Evolutionary conservation across 2,329 filamentous ascomycete genomes (phyloP).

Genomic region (Parascedosporium putredinis): DNA sequence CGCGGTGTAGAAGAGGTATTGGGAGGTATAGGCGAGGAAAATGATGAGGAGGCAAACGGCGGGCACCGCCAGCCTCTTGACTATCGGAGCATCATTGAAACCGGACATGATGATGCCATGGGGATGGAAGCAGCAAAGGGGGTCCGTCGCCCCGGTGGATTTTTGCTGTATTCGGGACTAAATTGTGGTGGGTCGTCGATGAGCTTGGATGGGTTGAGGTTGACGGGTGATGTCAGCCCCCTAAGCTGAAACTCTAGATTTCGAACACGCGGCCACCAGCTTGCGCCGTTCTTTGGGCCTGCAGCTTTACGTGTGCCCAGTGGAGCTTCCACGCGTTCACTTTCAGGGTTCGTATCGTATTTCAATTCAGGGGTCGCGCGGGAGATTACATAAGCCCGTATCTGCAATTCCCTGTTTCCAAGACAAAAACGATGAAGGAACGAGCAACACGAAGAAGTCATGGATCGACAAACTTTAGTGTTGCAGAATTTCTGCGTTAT

Average conservation of each 20-base stretch:
- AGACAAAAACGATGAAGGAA: not conserved
- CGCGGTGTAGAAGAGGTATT: conserved; percentile 54
- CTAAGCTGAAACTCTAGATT: no score
- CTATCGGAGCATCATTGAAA: conserved; percentile 28
- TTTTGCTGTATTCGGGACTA: conserved; percentile 6
- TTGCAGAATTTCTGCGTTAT: not conserved
- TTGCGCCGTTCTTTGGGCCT: no score
- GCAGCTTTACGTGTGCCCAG: no score
- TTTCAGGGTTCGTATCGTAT: no score
- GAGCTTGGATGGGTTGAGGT: not conserved
- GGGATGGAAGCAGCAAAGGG: not conserved
- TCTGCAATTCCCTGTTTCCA: not conserved
- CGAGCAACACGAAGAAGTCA: not conserved
- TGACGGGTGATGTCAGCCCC: not conserved
- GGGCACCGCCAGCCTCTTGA: conserved; percentile 55
- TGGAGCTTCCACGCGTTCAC: no score
- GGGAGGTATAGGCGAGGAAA: conserved; percentile 63
- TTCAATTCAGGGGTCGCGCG: not conserved
- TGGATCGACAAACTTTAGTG: not conserved
- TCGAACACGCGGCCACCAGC: no score
- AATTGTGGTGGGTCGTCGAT: conserved; percentile 1
- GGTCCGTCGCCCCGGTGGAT: not conserved
- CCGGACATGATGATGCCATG: conserved; percentile 26
- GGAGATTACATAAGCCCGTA: not conserved
- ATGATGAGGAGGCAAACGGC: conserved; percentile 54